Base-by-base conservation (phyloP, 495 filamentous ascomycete species). In the Trichoderma reesei region DNA sequence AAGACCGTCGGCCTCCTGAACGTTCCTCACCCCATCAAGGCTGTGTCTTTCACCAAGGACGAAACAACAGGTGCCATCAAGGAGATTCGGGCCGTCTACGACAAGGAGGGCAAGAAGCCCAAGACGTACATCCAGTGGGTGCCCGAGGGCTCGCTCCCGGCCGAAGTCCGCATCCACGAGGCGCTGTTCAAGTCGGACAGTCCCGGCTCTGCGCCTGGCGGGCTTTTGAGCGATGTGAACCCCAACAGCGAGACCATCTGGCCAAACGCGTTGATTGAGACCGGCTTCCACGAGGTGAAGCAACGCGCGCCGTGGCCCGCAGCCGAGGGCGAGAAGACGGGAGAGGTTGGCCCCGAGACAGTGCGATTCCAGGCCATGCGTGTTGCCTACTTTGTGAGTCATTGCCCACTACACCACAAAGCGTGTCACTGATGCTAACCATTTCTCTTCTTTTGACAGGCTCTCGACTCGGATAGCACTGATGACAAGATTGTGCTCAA, bases 61-160 rank as follows among this genome's bases (percentile, higher is more conserved):
- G 78, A 83, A 33, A 64, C 74, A 1, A 86, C 82, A 5, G 92
- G 90, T 62, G 78, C 80, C 41, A 82, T 96, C 16, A 90, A 80
- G 38, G 83, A 89, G 68, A 82, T 92, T 64, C 79, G 79, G 37
- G 90, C 88, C 10, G 79, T 79, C 8, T 87, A 83, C 61, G 86
- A 88, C 64, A 82, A 81, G 64, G 85, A 88, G 63, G 84, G 80
- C 66, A 88, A 88, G 78, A 92, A 92, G 75, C 90, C 90, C 63
- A 96, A 93, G 75, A 86, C 88, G 0, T 92, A 86, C 73, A 96
- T 98, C 72, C 92, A 96, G 68, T 98, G 93, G 93, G 89, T 96
- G 2, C 73, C 75, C 0, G 83, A 88, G 62, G 81, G 82, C 56
- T 82, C 90, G 20, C 75, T 71, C n/a, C 84, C 83, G 67, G 88